Conservation (phyloP, 768 basidiomycete species). For the Rhodotorula babjevae region DNA sequence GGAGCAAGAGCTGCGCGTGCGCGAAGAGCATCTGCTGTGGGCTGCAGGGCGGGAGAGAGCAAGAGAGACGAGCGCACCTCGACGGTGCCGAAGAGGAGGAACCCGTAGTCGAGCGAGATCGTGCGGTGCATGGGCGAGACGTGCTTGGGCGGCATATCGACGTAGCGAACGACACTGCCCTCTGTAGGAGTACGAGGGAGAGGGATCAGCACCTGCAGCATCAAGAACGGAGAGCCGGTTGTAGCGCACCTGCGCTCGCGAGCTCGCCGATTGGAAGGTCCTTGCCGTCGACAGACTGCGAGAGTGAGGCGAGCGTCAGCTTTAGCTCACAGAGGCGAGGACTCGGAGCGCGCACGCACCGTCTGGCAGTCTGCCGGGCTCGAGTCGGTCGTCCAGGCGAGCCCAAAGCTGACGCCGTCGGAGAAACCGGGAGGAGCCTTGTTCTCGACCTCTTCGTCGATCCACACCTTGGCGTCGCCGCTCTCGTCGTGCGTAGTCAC, state of each 20-base stretch:
- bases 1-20: not conserved
- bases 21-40: no score
- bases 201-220: no score
- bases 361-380: not conserved
- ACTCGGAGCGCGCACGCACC: not conserved
- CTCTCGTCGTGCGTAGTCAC: not conserved
- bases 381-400: not conserved
- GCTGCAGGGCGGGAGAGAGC: not conserved
- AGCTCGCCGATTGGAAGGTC: not conserved
- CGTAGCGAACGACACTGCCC: constrained; percentile 10
- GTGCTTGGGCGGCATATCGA: constrained; percentile 10
- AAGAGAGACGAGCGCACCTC: not conserved
- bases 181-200: not conserved
- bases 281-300: not conserved
- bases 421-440: not conserved
- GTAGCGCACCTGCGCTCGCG: not conserved
- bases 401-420: not conserved
- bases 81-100: constrained; percentile 10
- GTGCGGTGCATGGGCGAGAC: constrained; percentile 16
- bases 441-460: not conserved
- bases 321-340: no score
- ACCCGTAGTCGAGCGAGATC: constrained; percentile 19
- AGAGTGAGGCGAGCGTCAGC: not conserved
- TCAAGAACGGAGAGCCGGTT: no score
- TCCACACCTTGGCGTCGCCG: not conserved